phyloP scores from a whole-genome alignment of 805 yeast genomes.

The Metschnikowia arizonensis region DNA sequence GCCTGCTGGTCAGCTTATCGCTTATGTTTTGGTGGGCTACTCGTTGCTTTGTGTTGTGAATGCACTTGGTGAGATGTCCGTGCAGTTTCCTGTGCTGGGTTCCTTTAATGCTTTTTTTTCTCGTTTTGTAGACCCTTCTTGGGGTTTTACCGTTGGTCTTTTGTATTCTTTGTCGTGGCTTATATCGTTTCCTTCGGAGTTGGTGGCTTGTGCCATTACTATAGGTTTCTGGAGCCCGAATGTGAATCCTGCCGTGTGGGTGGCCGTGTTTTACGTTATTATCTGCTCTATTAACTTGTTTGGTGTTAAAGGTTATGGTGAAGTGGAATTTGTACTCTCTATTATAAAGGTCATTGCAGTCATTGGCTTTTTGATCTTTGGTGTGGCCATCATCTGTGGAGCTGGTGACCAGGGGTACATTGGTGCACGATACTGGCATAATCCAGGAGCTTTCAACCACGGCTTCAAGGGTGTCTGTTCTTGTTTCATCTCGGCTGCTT shows the following conservation, averaged over 20 bases:
- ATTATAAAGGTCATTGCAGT: conserved; percentile 27
- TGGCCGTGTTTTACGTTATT: conserved; percentile 31
- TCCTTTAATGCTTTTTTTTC: conserved; percentile 22
- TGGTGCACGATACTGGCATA: conserved; percentile 48
- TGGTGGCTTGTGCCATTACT: conserved; percentile 34
- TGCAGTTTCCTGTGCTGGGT: conserved; percentile 21
- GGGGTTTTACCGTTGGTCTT: conserved; percentile 23
- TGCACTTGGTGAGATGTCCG: conserved; percentile 22
- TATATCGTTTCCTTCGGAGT: conserved; percentile 31
- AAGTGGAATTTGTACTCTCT: conserved; percentile 25
- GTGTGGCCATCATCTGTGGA: conserved; percentile 39
- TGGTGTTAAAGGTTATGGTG: conserved; percentile 33
- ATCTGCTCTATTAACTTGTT: conserved; percentile 34
- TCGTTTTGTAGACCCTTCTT: conserved; percentile 21
- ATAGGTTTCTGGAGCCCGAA: conserved; percentile 32
- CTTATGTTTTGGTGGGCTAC: conserved; percentile 20
- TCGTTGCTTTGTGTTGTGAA: conserved; percentile 19
- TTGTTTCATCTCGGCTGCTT: conserved; percentile 53
- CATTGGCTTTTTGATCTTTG: conserved; percentile 24
- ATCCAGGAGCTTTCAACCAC: conserved; percentile 53
- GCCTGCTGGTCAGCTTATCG: conserved; percentile 20
- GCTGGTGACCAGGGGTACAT: conserved; percentile 45
- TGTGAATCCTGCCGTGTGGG: conserved; percentile 37
- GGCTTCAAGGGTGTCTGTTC: conserved; percentile 54
- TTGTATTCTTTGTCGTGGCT: conserved; percentile 29